Evolutionary conservation across 768 basidiomycete genomes (phyloP), one percentile per base, ranked within the genome.

Genomic region (Pholiota molesta): DNA sequence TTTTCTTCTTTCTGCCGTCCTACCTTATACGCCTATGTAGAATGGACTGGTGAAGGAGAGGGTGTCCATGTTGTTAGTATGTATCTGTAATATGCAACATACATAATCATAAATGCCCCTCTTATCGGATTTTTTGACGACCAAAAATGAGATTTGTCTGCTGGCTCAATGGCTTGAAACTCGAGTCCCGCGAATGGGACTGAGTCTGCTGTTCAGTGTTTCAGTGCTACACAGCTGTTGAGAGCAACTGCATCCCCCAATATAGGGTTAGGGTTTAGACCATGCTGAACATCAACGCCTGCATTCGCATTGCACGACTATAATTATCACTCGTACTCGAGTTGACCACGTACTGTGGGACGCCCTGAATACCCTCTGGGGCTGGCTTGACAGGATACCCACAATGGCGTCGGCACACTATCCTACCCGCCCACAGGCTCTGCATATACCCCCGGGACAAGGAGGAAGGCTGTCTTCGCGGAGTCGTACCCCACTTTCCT

Each of bases 401-500:
- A n/a, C 19, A 52, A 67, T 67, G 68, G 54, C 66, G 61, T 53
- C 64, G 14, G 59, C 57, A 19, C 63, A 45, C 69, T 53, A 66
- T 61, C 57, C 69, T 52, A 53, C 67, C 21, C 71, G 55, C 55
- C 67, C 69, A 16, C 73, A 72, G 54, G 59, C 70, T 16, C 71
- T 67, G 45, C 64, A 65, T 29, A 71, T 71, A 5, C 47, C 54
- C 69, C 61, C 37, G 49, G 62, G 60, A 14, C 62, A 52, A n/a
- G 54, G 56, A 13, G 61, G 53, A 45, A 60, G 65, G 58, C 52
- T 65, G 16, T 75, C 81, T 3, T 76, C 88, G 19, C 79, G 89
- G 71, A 81, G 3, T 72, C 81, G 2, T 94, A 93, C 73, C 91
- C 92, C 0, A 71, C 79, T 13, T 94, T 93, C 72, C 79, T 93